Evolutionary conservation across 768 basidiomycete genomes (phyloP).

Genomic region (Pholiota microspora): DNA sequence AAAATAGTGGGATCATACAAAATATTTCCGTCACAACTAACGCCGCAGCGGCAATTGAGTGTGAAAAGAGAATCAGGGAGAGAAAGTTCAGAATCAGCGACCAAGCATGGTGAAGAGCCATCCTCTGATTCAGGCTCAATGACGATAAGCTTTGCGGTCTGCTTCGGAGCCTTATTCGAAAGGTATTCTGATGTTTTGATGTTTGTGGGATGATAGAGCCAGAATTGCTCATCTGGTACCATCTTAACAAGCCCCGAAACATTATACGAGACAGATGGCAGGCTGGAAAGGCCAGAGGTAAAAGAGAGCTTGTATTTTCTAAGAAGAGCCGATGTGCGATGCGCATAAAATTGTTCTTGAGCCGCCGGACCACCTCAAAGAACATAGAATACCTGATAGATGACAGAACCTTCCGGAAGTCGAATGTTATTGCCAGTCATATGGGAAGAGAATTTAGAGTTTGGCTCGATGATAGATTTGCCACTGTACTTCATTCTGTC

Average conservation of each 20-base stretch:
- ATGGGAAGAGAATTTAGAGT: not conserved
- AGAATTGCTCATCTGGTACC: not conserved
- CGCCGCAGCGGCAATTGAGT: constrained; percentile 14
- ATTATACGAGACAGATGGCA: not conserved
- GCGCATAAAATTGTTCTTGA: constrained; percentile 15
- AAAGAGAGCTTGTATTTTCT: not conserved
- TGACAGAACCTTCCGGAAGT: constrained; percentile 12
- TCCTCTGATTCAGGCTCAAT: too few species aligned
- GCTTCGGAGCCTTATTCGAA: not conserved
- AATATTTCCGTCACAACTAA: constrained; percentile 14
- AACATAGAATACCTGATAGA: constrained; percentile 18
- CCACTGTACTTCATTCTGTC: constrained; percentile 19
- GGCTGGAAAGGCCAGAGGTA: not conserved
- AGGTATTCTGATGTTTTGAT: not conserved
- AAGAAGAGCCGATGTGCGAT: constrained; percentile 1
- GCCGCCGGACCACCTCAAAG: constrained; percentile 17
- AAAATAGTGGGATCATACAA: not conserved
- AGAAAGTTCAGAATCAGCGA: too few species aligned
- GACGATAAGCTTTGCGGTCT: not conserved
- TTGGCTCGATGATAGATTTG: constrained; percentile 5
- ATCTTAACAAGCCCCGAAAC: not conserved
- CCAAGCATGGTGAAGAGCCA: too few species aligned
- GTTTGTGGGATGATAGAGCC: not conserved
- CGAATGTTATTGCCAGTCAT: constrained; percentile 10
- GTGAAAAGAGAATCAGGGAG: constrained; percentile 12